A percentile compares a stretch with the other conserved stretches of the same genome.
Conservation (phyloP, 331 rosid genomes). For the Spiraea crenata region DNA sequence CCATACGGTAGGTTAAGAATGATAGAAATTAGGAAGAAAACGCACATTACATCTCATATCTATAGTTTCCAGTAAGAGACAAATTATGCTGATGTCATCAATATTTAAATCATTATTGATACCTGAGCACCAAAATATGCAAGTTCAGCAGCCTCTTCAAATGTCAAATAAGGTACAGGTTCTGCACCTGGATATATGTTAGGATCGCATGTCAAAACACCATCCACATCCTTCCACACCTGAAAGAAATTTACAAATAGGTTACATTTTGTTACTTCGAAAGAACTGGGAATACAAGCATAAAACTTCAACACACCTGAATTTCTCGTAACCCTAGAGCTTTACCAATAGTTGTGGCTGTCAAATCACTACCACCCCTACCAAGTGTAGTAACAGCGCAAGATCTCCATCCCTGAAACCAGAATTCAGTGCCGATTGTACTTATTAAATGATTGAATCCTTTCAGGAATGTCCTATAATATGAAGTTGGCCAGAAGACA, state of each 20-base stretch:
- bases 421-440: slow-evolving; percentile 4
- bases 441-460: background rate
- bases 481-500: slow-evolving; percentile 20
- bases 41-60: background rate
- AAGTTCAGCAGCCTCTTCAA: slow-evolving; percentile 98
- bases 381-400: slow-evolving; percentile 93
- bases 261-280: slow-evolving; percentile 5
- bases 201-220: slow-evolving; percentile 94
- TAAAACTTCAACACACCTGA: slow-evolving; percentile 47
- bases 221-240: slow-evolving; percentile 99
- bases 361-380: slow-evolving; percentile 97
- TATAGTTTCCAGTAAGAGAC: background rate
- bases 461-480: background rate
- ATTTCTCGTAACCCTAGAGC: slow-evolving; percentile 91
- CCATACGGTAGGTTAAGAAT: background rate
- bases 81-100: background rate
- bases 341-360: slow-evolving; percentile 93
- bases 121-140: slow-evolving; percentile 99
- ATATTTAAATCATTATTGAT: background rate
- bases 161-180: slow-evolving; percentile 90
- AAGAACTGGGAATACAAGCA: background rate
- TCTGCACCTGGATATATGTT: slow-evolving; percentile 61
- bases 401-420: slow-evolving; percentile 78
- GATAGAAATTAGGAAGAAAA: background rate
- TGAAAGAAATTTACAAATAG: slow-evolving; percentile 37